Evolutionary conservation across 768 basidiomycete genomes (phyloP).

Genomic region (Lactarius hengduanensis): DNA sequence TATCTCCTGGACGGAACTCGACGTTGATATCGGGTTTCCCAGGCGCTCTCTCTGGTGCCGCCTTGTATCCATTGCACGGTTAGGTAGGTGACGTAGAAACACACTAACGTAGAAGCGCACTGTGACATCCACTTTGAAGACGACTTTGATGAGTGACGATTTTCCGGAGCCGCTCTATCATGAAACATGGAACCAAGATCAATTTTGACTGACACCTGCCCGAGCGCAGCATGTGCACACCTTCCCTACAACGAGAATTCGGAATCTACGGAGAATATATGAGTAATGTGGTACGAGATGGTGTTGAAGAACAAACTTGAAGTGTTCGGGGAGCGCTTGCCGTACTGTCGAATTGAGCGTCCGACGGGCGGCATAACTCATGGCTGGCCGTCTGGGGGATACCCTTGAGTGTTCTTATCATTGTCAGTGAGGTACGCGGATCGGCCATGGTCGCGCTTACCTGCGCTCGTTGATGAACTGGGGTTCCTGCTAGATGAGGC

Average conservation of each 20-base stretch:
- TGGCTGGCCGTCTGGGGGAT: not conserved
- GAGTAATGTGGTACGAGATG: not conserved
- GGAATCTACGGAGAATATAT: slow-evolving; percentile 5
- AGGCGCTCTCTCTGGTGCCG: not conserved
- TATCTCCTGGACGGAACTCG: slow-evolving; percentile 9
- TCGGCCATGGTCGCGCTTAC: not conserved
- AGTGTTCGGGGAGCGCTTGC: not conserved
- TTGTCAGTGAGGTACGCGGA: not conserved
- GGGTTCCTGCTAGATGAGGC: not conserved
- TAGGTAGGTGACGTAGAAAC: too few relatives aligned
- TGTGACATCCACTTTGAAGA: slow-evolving; percentile 13
- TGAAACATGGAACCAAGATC: too few relatives aligned
- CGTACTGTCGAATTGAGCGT: slow-evolving; percentile 1
- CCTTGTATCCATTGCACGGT: too few relatives aligned
- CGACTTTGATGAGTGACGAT: slow-evolving; percentile 9
- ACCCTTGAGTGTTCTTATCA: not conserved
- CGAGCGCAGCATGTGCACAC: too few relatives aligned
- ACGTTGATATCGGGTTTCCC: not conserved
- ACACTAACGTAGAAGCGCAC: not conserved
- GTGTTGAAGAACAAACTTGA: not conserved
- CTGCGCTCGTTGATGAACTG: not conserved
- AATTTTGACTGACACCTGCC: too few relatives aligned
- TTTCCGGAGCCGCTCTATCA: slow-evolving; percentile 22
- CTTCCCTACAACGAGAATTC: slow-evolving; percentile 17
- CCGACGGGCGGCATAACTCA: too few relatives aligned